phyloP scores from a whole-genome alignment of 441 rosid genomes.

The Gossypium davidsonii region DNA sequence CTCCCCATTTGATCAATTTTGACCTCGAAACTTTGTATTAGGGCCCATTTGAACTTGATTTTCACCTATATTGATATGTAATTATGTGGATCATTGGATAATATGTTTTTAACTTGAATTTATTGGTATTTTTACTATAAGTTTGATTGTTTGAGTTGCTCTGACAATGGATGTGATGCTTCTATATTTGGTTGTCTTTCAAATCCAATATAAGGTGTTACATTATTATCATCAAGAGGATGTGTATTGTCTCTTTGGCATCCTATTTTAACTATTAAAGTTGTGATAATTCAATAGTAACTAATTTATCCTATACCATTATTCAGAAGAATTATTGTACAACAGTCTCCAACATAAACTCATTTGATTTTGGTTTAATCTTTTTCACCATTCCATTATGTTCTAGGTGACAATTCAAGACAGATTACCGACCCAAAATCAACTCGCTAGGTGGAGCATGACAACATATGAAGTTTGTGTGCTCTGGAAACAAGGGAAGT shows the following conservation, averaged over 20 bases:
- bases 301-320: neutral
- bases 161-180: neutral
- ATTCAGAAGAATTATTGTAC: neutral
- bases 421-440: neutral
- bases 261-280: neutral
- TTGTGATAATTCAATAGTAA: neutral
- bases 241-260: neutral
- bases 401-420: neutral
- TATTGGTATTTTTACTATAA: neutral
- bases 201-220: neutral
- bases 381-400: neutral
- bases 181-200: neutral
- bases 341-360: neutral
- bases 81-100: neutral
- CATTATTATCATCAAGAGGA: neutral
- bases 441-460: neutral
- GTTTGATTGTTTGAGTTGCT: neutral
- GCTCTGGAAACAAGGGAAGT: neutral
- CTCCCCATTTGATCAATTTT: neutral
- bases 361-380: neutral
- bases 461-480: neutral
- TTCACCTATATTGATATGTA: neutral
- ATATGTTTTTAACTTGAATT: no score
- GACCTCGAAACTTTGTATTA: neutral
- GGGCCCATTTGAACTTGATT: neutral